Percentiles rank a stretch among this genome's conserved stretches.
Conservation (phyloP, 352 stramenopile species). For the Phytophthora boehmeriae region DNA sequence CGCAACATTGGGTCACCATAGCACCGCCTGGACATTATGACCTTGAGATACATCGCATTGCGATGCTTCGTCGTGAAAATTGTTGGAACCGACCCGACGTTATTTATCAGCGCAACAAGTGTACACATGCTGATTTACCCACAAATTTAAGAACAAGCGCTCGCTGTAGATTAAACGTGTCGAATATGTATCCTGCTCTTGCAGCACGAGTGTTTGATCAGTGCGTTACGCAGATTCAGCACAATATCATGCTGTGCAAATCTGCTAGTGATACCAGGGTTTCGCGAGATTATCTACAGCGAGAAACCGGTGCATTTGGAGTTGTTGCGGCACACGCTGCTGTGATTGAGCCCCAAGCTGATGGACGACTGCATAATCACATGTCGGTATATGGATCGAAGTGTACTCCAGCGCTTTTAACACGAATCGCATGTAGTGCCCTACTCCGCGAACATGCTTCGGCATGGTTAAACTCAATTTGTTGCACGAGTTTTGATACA, state of each 20-base stretch:
- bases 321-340: slow-evolving; percentile 11
- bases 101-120: slow-evolving; percentile 5
- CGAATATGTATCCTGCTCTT: slow-evolving; percentile 1
- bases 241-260: not conserved
- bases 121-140: slow-evolving; percentile 8
- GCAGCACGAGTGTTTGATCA: not conserved
- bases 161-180: not conserved
- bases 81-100: not conserved
- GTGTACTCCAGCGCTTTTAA: slow-evolving; percentile 11
- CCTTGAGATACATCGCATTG: slow-evolving; percentile 11
- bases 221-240: not conserved
- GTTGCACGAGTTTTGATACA: not conserved
- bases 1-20: slow-evolving; percentile 5
- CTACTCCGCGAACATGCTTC: not conserved
- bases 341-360: slow-evolving; percentile 22
- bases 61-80: not conserved
- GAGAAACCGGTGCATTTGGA: slow-evolving; percentile 4
- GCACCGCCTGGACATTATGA: slow-evolving; percentile 10
- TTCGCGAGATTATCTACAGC: slow-evolving; percentile 10
- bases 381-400: slow-evolving; percentile 11
- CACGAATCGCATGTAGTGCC: slow-evolving; percentile 4
- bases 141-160: not conserved
- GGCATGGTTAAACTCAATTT: slow-evolving; percentile 4
- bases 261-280: not conserved
- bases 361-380: slow-evolving; percentile 26